Conservation (phyloP, 75 land plant species). For the Azolla pinnata region DNA sequence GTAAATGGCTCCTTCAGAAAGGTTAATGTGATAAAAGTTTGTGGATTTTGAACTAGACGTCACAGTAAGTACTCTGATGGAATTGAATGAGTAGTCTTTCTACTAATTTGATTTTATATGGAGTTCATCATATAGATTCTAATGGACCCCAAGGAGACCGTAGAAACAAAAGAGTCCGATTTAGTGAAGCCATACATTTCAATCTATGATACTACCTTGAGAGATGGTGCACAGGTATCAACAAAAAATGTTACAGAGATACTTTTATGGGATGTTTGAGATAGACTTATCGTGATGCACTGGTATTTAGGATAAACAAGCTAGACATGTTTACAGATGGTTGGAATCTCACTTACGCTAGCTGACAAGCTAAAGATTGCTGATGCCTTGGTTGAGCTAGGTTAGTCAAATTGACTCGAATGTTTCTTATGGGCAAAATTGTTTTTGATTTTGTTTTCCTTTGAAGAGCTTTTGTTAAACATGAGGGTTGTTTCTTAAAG, state of each 20-base stretch:
- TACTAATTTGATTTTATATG: too few relatives aligned
- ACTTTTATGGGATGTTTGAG: too few relatives aligned
- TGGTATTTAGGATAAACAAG: neutral
- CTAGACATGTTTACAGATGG: slow-evolving; percentile 18
- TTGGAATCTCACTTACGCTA: slow-evolving; percentile 14
- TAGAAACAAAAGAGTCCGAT: too few relatives aligned
- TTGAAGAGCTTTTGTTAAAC: neutral
- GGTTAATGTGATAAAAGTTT: too few relatives aligned
- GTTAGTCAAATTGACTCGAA: slow-evolving; percentile 3
- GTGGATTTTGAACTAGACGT: too few relatives aligned
- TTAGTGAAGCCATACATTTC: neutral
- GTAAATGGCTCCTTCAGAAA: too few relatives aligned
- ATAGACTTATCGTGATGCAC: neutral
- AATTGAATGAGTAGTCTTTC: too few relatives aligned
- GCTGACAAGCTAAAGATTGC: slow-evolving; percentile 16
- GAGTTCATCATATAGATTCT: too few relatives aligned
- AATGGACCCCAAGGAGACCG: too few relatives aligned
- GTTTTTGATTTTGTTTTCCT: too few relatives aligned
- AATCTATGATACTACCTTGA: slow-evolving; percentile 13
- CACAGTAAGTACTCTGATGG: too few relatives aligned
- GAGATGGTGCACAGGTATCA: slow-evolving; percentile 16
- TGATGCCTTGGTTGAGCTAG: slow-evolving; percentile 9
- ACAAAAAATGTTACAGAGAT: neutral
- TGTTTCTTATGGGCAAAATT: neutral
- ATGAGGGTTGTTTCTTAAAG: neutral